Percentiles rank a stretch among this genome's conserved stretches.
phyloP scores from a whole-genome alignment of 169 alveolate genomes.

The Babesia caballi region DNA sequence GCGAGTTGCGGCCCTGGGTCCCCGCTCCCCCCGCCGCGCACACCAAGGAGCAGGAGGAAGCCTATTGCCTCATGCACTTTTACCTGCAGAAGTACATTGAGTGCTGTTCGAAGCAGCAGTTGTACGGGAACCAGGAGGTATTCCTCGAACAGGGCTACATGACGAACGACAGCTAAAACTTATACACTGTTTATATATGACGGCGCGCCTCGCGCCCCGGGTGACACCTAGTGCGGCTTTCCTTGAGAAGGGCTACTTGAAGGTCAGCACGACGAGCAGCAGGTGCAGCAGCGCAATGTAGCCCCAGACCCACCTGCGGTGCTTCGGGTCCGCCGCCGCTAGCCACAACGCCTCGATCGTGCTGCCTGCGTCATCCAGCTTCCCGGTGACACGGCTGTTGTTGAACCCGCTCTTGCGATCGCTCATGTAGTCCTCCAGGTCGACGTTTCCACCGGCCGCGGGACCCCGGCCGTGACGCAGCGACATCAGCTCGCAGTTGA shows the following conservation, averaged over 20 bases:
- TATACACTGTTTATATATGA: neutral
- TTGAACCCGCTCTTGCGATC: neutral
- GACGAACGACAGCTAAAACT: neutral
- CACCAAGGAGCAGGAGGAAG: slow-evolving; percentile 36
- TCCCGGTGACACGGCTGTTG: neutral
- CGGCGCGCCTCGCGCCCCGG: neutral
- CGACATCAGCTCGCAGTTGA: slow-evolving; percentile 16
- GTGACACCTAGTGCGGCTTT: neutral
- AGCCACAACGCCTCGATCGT: neutral
- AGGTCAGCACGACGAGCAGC: neutral
- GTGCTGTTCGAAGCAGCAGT: slow-evolving; percentile 42
- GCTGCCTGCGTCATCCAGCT: neutral
- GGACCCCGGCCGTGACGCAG: neutral
- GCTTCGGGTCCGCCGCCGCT: neutral
- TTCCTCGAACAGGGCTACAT: neutral
- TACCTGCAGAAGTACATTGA: slow-evolving; percentile 50
- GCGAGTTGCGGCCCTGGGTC: neutral
- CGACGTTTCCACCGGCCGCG: neutral
- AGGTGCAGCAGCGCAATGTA: neutral
- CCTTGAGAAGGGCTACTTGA: neutral
- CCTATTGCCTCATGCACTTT: slow-evolving; percentile 39
- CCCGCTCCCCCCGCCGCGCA: neutral
- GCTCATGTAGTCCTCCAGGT: slow-evolving; percentile 6
- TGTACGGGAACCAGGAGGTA: neutral
- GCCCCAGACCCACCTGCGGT: neutral